phyloP scores from a whole-genome alignment of 352 stramenopile genomes.

The Phytophthora vignae region DNA sequence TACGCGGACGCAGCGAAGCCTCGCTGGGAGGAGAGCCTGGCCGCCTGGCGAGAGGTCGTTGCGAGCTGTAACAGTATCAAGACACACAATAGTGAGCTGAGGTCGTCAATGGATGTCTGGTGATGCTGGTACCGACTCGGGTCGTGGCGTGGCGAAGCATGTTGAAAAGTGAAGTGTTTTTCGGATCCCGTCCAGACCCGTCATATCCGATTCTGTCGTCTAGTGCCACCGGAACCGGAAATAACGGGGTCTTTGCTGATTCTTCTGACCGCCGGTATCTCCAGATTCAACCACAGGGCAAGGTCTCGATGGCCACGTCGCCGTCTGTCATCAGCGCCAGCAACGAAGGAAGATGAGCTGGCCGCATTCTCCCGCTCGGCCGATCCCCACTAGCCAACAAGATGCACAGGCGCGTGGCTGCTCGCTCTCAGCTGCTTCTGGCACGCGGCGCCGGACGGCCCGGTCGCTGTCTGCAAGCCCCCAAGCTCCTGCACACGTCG shows the following conservation, averaged over 20 bases:
- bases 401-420: slow-evolving; percentile 30
- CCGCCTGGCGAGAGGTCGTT: slow-evolving; percentile 22
- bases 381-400: slow-evolving; percentile 28
- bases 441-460: not conserved
- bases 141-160: slow-evolving; percentile 37
- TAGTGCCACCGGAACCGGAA: slow-evolving; percentile 29
- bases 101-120: not conserved
- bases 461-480: not conserved
- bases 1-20: slow-evolving; percentile 48
- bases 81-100: not conserved
- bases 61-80: slow-evolving; percentile 22
- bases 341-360: slow-evolving; percentile 1
- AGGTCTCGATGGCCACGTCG: slow-evolving; percentile 8
- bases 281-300: slow-evolving; percentile 7
- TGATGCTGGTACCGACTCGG: slow-evolving; percentile 10
- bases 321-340: slow-evolving; percentile 13
- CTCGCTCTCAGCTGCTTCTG: slow-evolving; percentile 5
- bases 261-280: not conserved
- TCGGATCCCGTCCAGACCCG: not conserved
- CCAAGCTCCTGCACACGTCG: slow-evolving; percentile 21
- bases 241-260: too few relatives aligned
- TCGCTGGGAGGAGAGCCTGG: slow-evolving; percentile 28
- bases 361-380: slow-evolving; percentile 11
- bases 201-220: not conserved
- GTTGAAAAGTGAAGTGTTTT: not conserved